Percentiles rank a stretch among this genome's conserved stretches.
phyloP scores from a whole-genome alignment of 345 rosid genomes.

The Salix viminalis region DNA sequence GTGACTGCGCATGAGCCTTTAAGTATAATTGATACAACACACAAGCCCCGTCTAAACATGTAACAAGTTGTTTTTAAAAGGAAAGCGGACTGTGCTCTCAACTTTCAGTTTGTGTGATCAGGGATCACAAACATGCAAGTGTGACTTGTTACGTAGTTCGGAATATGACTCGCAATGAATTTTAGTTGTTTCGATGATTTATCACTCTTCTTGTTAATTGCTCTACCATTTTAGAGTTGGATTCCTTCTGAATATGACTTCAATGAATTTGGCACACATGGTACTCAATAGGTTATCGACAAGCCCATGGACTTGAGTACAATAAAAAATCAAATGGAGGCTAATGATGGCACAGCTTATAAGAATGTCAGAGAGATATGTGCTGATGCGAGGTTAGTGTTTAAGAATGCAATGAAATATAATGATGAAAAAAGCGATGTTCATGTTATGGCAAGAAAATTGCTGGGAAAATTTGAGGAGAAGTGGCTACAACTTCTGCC shows the following conservation, averaged over 20 bases:
- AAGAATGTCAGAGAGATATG: conserved; percentile 73
- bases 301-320: conserved; percentile 97
- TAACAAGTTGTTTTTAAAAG: not conserved
- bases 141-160: not conserved
- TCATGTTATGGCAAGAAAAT: conserved; percentile 78
- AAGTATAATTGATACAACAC: not conserved
- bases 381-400: conserved; percentile 77
- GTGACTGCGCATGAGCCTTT: not conserved
- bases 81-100: not conserved
- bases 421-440: conserved; percentile 69
- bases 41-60: not conserved
- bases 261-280: not conserved
- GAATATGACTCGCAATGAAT: not conserved
- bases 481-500: conserved; percentile 81
- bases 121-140: not conserved
- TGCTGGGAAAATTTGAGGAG: conserved; percentile 85
- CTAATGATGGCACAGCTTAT: conserved; percentile 75
- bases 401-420: conserved; percentile 92
- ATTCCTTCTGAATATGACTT: not conserved
- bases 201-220: not conserved
- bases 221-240: not conserved
- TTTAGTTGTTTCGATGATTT: not conserved
- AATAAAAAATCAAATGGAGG: conserved; percentile 89
- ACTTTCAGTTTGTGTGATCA: not conserved
- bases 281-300: conserved; percentile 58